phyloP scores from a whole-genome alignment of 352 stramenopile genomes.

The Pythium aristosporum region DNA sequence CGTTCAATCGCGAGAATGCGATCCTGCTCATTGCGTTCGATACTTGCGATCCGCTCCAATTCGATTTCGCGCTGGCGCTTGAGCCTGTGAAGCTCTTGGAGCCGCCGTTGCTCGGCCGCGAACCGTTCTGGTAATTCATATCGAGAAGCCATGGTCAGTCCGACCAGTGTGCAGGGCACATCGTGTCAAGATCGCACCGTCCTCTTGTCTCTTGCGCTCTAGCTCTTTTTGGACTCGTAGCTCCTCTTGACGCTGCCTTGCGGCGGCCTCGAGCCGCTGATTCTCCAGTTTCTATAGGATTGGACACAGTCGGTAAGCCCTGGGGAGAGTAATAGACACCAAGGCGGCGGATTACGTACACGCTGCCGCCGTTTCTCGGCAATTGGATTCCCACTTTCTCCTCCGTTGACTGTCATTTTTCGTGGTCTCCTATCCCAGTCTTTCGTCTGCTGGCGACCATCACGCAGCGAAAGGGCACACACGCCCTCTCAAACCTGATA shows the following conservation, averaged over 20 bases:
- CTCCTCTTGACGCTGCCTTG: constrained; percentile 46
- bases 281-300: constrained; percentile 66
- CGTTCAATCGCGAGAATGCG: constrained; percentile 40
- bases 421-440: not conserved
- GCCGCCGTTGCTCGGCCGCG: constrained; percentile 33
- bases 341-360: constrained; percentile 1
- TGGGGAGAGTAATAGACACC: too few relatives aligned
- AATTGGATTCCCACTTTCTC: constrained; percentile 22
- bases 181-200: constrained; percentile 29
- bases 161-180: not conserved
- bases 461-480: too few relatives aligned
- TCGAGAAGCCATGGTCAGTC: not conserved
- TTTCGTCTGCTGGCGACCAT: too few relatives aligned
- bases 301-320: too few relatives aligned
- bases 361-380: constrained; percentile 32
- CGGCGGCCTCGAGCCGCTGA: constrained; percentile 58
- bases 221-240: constrained; percentile 38
- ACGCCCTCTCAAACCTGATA: too few relatives aligned
- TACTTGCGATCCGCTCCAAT: constrained; percentile 35
- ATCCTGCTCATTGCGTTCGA: constrained; percentile 41
- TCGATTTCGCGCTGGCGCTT: constrained; percentile 31
- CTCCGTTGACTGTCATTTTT: not conserved
- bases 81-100: constrained; percentile 36
- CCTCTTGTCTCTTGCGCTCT: constrained; percentile 43
- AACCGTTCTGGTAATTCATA: constrained; percentile 31